These are phyloP conservation scores for Begonia fuchsioides DNA, from an alignment of 306 rosid species.

Conservation along the genomic window DNA sequence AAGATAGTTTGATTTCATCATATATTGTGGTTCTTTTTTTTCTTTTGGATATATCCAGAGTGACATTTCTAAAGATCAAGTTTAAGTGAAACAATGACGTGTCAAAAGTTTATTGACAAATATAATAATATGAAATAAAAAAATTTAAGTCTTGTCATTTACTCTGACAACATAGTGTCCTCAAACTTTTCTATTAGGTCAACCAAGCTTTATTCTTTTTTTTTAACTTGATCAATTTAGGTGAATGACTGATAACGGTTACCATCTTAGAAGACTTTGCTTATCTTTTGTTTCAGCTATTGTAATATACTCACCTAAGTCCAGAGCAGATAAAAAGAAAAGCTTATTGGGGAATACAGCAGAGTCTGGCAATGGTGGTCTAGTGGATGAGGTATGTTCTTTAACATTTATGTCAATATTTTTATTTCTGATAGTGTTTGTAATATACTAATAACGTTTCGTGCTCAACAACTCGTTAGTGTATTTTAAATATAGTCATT, in stretches of 20 bases:
- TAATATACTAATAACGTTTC: no score
- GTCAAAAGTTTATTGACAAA: no score
- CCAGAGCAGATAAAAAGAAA: slow-evolving; percentile 50
- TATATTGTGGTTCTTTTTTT: background rate
- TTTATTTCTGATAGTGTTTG: background rate
- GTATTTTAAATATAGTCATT: no score
- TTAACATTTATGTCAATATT: slow-evolving; percentile 7
- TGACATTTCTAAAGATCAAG: no score
- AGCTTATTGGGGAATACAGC: slow-evolving; percentile 52
- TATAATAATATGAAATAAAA: no score
- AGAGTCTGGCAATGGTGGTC: slow-evolving; percentile 38
- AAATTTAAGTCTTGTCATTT: no score
- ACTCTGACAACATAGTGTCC: no score
- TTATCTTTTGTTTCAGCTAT: slow-evolving; percentile 48
- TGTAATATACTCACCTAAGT: slow-evolving; percentile 60
- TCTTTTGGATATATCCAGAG: background rate
- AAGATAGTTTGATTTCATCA: slow-evolving; percentile 10
- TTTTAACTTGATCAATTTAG: background rate
- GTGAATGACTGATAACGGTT: slow-evolving; percentile 2
- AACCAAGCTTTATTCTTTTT: background rate
- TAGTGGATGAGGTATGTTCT: slow-evolving; percentile 36
- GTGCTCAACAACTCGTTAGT: no score
- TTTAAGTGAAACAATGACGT: no score
- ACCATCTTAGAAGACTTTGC: slow-evolving; percentile 8
- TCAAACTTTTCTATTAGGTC: no score